A percentile compares a stretch with the other conserved stretches of the same genome.
Conservation (phyloP, 139 green algal species). For the Chlamydomonas sphaeroides region DNA sequence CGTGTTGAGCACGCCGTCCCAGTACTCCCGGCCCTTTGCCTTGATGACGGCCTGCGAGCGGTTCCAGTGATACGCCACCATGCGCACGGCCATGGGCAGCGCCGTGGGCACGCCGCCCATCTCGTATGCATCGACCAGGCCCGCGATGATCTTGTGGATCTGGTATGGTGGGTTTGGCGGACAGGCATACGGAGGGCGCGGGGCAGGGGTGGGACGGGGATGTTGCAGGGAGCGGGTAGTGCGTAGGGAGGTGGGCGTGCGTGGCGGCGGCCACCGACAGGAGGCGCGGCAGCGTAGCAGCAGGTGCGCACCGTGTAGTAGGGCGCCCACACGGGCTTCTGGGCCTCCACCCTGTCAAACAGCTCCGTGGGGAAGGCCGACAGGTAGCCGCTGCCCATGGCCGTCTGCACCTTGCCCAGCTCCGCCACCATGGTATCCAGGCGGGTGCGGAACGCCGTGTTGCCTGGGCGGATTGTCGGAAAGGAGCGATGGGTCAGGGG, state of each 20-base stretch:
- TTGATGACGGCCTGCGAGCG: conserved; percentile 4
- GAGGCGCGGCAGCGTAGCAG: no score
- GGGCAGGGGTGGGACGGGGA: no score
- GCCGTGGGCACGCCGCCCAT: conserved; percentile 51
- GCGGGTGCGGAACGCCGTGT: conserved; percentile 4
- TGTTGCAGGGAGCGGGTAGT: no score
- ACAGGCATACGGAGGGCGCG: no score
- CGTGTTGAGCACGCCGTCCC: conserved; percentile 24
- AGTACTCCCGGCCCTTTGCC: conserved; percentile 13
- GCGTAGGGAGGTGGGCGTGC: no score
- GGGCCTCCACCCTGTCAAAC: conserved; percentile 69
- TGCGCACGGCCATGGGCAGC: conserved; percentile 44
- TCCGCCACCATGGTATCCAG: conserved; percentile 34
- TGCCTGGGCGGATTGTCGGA: not conserved
- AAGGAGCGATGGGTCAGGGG: no score
- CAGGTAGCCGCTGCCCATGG: conserved; percentile 61
- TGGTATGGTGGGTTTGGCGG: no score
- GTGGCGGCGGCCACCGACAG: not conserved
- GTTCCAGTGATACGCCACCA: conserved; percentile 41
- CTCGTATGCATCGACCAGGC: conserved; percentile 69
- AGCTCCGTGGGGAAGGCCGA: conserved; percentile 71
- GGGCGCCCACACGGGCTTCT: conserved; percentile 73
- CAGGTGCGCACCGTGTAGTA: conserved; percentile 59
- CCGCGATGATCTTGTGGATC: conserved; percentile 81
- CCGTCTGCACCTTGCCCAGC: conserved; percentile 46